Evolutionary conservation across 2,329 filamentous ascomycete genomes (phyloP).

Genomic region (Fusarium continuum): DNA sequence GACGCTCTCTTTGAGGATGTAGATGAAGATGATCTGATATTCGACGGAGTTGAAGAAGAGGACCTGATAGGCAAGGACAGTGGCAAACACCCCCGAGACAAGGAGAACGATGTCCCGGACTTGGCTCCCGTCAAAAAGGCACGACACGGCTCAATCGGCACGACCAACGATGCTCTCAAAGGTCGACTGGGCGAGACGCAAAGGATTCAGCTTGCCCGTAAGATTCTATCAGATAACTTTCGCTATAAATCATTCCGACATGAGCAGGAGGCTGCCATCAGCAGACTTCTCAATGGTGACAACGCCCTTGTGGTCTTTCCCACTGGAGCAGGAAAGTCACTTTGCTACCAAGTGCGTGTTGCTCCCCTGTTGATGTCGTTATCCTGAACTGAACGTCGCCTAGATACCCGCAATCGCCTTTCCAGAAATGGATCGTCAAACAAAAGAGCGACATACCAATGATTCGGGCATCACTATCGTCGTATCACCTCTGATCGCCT

Average conservation of each 20-base stretch:
- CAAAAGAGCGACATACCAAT: constrained; percentile 38
- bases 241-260: constrained; percentile 54
- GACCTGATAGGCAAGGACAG: constrained; percentile 11
- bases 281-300: constrained; percentile 49
- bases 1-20: constrained; percentile 42
- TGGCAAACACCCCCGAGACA: constrained; percentile 18
- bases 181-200: not conserved
- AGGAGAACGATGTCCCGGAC: not conserved
- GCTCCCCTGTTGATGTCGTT: not conserved
- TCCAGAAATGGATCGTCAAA: constrained; percentile 51
- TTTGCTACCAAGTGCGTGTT: constrained; percentile 56
- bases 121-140: constrained; percentile 18
- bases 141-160: not conserved
- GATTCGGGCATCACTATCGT: constrained; percentile 63
- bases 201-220: constrained; percentile 30
- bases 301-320: constrained; percentile 58
- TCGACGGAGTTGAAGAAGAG: constrained; percentile 26
- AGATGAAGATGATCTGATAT: constrained; percentile 36
- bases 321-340: constrained; percentile 60
- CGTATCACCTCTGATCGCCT: constrained; percentile 64
- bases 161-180: not conserved
- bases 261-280: constrained; percentile 56
- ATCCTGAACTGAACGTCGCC: too few relatives aligned
- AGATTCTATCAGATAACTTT: constrained; percentile 52
- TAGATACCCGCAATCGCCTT: constrained; percentile 61